Percentiles rank a stretch among this genome's conserved stretches.
phyloP scores from a whole-genome alignment of 108 stramenopile genomes.

The Pseudonitzschia pungens region DNA sequence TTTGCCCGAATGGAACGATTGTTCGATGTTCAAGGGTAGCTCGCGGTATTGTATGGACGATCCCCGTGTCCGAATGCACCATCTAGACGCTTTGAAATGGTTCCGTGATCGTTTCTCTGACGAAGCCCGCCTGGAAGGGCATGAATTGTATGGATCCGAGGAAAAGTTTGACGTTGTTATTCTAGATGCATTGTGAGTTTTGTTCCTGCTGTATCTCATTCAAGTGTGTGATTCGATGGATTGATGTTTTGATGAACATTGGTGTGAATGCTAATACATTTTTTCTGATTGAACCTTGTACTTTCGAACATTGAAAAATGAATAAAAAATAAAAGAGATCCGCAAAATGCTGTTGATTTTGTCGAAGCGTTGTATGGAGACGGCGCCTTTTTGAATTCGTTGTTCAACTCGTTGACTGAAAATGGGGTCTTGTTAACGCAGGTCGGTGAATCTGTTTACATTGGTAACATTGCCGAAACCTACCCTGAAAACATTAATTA shows the following conservation, averaged over 20 bases:
- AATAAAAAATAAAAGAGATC: constrained; percentile 27
- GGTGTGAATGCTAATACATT: neutral
- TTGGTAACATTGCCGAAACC: constrained; percentile 45
- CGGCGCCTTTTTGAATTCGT: constrained; percentile 41
- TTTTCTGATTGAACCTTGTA: neutral
- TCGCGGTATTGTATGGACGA: constrained; percentile 70
- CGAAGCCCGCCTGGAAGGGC: constrained; percentile 10
- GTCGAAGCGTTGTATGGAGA: constrained; percentile 53
- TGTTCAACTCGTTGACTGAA: constrained; percentile 43
- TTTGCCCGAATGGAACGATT: constrained; percentile 66
- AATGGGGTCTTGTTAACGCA: constrained; percentile 65
- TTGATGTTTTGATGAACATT: neutral
- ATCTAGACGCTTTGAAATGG: constrained; percentile 59
- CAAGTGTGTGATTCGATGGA: neutral
- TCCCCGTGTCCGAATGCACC: constrained; percentile 40
- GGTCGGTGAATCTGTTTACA: constrained; percentile 48
- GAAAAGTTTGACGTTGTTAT: constrained; percentile 68
- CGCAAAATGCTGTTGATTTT: constrained; percentile 47
- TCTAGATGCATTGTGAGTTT: constrained; percentile 71
- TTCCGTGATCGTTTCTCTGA: constrained; percentile 44
- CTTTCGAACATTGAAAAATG: neutral
- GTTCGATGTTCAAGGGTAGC: constrained; percentile 52
- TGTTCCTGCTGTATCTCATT: neutral
- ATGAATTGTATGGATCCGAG: constrained; percentile 9
- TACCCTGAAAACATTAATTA: constrained; percentile 29